These are phyloP conservation scores for Vanrija humicola DNA, from an alignment of 1,284 basidiomycete species.

Conservation along the genomic window DNA sequence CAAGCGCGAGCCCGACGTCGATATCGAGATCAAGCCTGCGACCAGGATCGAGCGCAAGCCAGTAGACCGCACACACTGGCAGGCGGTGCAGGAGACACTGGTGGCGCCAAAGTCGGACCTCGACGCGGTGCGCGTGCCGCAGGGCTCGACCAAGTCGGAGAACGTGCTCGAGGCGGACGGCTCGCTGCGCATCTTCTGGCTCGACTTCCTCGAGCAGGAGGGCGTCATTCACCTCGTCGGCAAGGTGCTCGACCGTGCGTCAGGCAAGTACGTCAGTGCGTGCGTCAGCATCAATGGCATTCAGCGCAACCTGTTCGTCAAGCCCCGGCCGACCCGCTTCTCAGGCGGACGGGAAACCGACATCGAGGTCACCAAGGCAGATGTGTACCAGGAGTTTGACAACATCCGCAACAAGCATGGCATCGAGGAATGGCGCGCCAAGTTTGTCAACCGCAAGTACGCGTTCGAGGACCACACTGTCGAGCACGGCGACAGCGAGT, in stretches of 20 bases:
- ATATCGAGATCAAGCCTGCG: constrained; percentile 26
- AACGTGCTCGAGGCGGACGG: constrained; percentile 64
- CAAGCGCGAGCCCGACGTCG: constrained; percentile 25
- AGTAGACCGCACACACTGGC: constrained; percentile 60
- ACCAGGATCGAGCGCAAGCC: constrained; percentile 31
- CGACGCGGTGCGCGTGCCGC: constrained; percentile 45
- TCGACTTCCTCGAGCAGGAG: constrained; percentile 81
- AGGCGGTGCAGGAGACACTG: constrained; percentile 63
- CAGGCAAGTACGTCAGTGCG: constrained; percentile 72
- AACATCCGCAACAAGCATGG: constrained; percentile 65
- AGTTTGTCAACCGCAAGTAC: constrained; percentile 85
- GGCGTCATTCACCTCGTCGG: constrained; percentile 75
- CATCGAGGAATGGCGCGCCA: constrained; percentile 73
- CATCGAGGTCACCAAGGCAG: constrained; percentile 60
- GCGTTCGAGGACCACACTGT: constrained; percentile 86
- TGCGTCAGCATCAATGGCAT: constrained; percentile 82
- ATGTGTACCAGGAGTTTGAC: constrained; percentile 84
- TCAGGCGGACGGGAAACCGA: constrained; percentile 68
- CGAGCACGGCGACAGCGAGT: constrained; percentile 73
- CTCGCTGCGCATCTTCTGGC: constrained; percentile 81
- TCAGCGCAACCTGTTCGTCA: constrained; percentile 88
- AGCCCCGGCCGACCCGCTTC: constrained; percentile 67
- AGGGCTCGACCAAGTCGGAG: constrained; percentile 50
- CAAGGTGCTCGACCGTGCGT: constrained; percentile 74
- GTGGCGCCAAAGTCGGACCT: constrained; percentile 29